Conservation (phyloP, 2,329 filamentous ascomycete species). For the Metarhizium brunneum region DNA sequence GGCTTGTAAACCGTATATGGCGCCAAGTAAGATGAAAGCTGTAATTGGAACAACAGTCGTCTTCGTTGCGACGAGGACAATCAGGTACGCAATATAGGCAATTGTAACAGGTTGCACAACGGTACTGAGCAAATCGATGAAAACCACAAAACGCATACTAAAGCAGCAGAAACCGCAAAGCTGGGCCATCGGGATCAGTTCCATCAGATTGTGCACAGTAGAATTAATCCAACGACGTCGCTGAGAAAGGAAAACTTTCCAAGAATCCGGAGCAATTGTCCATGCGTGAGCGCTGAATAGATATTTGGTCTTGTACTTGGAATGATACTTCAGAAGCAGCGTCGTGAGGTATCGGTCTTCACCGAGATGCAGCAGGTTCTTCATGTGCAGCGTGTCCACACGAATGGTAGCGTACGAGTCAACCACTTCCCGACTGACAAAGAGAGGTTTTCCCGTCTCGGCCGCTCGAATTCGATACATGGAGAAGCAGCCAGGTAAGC, state of each 20-base stretch:
- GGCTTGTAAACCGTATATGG: constrained; percentile 94
- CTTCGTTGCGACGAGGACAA: constrained; percentile 59
- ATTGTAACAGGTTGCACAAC: constrained; percentile 86
- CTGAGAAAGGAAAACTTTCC: constrained; percentile 91
- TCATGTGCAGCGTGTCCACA: constrained; percentile 97
- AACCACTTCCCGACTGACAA: constrained; percentile 87
- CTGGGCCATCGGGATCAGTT: constrained; percentile 86
- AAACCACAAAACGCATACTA: constrained; percentile 97
- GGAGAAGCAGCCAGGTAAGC: constrained; percentile 95
- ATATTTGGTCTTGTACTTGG: constrained; percentile 97
- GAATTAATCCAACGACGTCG: constrained; percentile 99
- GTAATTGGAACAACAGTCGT: constrained; percentile 65
- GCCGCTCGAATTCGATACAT: constrained; percentile 97
- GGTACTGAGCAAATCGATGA: constrained; percentile 86
- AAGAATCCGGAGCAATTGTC: constrained; percentile 94
- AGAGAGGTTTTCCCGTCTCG: constrained; percentile 89
- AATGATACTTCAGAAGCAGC: constrained; percentile 82
- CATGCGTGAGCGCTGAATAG: constrained; percentile 86
- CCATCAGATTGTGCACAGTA: constrained; percentile 93
- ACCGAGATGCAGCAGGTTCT: constrained; percentile 92
- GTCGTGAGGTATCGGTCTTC: constrained; percentile 98
- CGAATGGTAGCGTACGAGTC: constrained; percentile 85
- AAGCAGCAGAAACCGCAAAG: constrained; percentile 99
- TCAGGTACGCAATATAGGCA: constrained; percentile 81
- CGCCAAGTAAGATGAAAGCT: constrained; percentile 81